These are phyloP conservation scores for Podospora appendiculata DNA, from an alignment of 495 filamentous ascomycete genomes.

Conservation along the genomic window DNA sequence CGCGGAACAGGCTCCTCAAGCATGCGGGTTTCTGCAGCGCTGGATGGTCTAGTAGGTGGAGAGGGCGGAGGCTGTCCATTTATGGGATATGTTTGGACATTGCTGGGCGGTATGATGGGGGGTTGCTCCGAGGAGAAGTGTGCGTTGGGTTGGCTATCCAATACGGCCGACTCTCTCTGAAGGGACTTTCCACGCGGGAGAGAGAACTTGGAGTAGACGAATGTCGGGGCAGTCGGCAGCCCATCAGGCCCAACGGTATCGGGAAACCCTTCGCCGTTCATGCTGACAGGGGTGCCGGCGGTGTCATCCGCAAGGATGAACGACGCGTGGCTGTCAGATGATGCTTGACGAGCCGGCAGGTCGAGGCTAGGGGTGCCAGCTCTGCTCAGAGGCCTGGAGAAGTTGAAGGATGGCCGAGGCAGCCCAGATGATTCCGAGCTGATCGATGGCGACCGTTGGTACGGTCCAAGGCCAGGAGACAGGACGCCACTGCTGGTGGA, in stretches of 20 bases:
- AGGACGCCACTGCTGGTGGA: slow-evolving; percentile 58
- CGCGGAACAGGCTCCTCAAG: slow-evolving; percentile 30
- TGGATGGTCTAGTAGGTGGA: slow-evolving; percentile 43
- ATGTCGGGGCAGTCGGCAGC: slow-evolving; percentile 53
- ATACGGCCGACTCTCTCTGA: slow-evolving; percentile 57
- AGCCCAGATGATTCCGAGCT: slow-evolving; percentile 65
- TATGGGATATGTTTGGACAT: slow-evolving; percentile 24
- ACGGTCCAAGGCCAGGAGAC: slow-evolving; percentile 47
- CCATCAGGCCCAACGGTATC: slow-evolving; percentile 33
- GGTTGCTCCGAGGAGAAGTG: slow-evolving; percentile 55
- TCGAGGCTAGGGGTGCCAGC: slow-evolving; percentile 60
- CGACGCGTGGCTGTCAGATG: slow-evolving; percentile 56
- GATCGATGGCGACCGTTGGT: slow-evolving; percentile 69
- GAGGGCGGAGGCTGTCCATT: slow-evolving; percentile 45
- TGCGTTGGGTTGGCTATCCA: slow-evolving; percentile 48
- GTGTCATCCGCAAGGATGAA: slow-evolving; percentile 52
- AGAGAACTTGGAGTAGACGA: slow-evolving; percentile 75
- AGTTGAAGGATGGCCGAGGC: slow-evolving; percentile 77
- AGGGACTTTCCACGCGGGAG: slow-evolving; percentile 74
- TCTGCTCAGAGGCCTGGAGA: slow-evolving; percentile 82
- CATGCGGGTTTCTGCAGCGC: slow-evolving; percentile 34
- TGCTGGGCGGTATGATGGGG: slow-evolving; percentile 36
- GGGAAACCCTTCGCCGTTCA: slow-evolving; percentile 51
- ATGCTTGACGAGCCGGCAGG: slow-evolving; percentile 46
- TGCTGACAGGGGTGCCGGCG: slow-evolving; percentile 55